Conservation (phyloP, 2,329 filamentous ascomycete genomes). For the Ophiostoma perfectum region DNA sequence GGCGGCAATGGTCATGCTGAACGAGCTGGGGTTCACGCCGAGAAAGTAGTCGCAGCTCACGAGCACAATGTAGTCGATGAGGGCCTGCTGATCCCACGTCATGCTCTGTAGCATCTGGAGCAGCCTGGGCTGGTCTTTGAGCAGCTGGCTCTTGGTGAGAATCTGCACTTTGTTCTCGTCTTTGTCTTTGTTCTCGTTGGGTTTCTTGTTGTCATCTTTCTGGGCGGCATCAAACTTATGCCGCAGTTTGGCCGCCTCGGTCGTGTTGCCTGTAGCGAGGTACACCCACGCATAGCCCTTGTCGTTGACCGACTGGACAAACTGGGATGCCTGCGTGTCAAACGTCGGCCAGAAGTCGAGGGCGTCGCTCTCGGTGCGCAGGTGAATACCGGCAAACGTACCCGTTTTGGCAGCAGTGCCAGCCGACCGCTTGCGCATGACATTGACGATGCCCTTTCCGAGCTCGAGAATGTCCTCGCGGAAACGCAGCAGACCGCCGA, state of each 20-base stretch:
- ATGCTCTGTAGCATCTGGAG: conserved; percentile 35
- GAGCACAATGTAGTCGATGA: conserved; percentile 41
- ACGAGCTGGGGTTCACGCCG: conserved; percentile 44
- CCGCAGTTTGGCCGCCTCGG: conserved; percentile 39
- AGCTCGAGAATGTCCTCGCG: conserved; percentile 40
- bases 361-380: conserved; percentile 45
- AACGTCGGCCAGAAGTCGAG: conserved; percentile 43
- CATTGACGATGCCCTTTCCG: conserved; percentile 34
- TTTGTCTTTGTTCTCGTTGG: no score
- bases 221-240: conserved; percentile 22
- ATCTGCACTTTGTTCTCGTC: conserved; percentile 23
- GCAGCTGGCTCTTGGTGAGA: conserved; percentile 37
- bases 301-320: conserved; percentile 34
- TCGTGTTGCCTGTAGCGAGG: conserved; percentile 42
- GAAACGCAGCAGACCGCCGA: conserved; percentile 40
- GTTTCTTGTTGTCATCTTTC: conserved; percentile 26
- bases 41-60: conserved; percentile 39
- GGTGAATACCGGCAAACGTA: conserved; percentile 40
- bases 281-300: conserved; percentile 38
- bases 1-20: conserved; percentile 44
- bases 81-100: conserved; percentile 43
- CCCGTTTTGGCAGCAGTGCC: no score
- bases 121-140: conserved; percentile 30
- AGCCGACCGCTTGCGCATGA: conserved; percentile 6
- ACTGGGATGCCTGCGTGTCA: conserved; percentile 38